These are phyloP conservation scores for Fusarium burgessii DNA, from an alignment of 2,329 filamentous ascomycete genomes.

Conservation along the genomic window DNA sequence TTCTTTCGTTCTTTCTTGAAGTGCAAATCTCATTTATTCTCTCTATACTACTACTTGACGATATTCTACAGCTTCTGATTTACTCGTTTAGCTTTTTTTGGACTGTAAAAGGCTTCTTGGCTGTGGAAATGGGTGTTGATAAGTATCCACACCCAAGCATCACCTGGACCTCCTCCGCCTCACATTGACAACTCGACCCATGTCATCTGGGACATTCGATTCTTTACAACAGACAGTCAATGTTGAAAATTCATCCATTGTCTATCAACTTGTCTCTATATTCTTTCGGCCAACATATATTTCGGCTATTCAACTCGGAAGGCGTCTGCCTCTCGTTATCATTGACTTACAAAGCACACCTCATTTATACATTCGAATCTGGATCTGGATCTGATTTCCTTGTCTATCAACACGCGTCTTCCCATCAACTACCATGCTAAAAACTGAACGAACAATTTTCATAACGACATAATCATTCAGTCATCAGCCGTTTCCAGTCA, in stretches of 20 bases:
- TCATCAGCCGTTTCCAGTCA: constrained; percentile 47
- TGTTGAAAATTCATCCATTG: background rate
- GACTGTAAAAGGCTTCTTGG: constrained; percentile 3
- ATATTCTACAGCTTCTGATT: constrained; percentile 3
- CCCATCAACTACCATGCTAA: constrained; percentile 18
- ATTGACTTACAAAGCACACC: constrained; percentile 7
- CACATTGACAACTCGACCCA: constrained; percentile 36
- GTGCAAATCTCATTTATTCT: constrained; percentile 6
- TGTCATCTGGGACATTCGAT: constrained; percentile 28
- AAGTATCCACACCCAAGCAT: constrained; percentile 38
- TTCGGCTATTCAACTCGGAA: background rate
- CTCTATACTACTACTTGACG: background rate
- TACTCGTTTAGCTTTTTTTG: constrained; percentile 1
- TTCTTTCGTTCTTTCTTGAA: constrained; percentile 27
- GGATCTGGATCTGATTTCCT: constrained; percentile 23
- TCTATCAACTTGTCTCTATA: background rate
- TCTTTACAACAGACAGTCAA: background rate
- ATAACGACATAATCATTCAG: constrained; percentile 49
- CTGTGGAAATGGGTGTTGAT: constrained; percentile 26
- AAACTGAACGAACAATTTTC: constrained; percentile 38
- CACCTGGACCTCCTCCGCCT: constrained; percentile 37
- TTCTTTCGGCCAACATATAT: background rate
- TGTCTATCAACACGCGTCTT: constrained; percentile 28
- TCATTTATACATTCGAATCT: constrained; percentile 1
- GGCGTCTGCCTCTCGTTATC: background rate